A percentile compares a stretch with the other conserved stretches of the same genome.
Conservation (phyloP, 2,329 filamentous ascomycete species). For the Cladophialophora exuberans region DNA sequence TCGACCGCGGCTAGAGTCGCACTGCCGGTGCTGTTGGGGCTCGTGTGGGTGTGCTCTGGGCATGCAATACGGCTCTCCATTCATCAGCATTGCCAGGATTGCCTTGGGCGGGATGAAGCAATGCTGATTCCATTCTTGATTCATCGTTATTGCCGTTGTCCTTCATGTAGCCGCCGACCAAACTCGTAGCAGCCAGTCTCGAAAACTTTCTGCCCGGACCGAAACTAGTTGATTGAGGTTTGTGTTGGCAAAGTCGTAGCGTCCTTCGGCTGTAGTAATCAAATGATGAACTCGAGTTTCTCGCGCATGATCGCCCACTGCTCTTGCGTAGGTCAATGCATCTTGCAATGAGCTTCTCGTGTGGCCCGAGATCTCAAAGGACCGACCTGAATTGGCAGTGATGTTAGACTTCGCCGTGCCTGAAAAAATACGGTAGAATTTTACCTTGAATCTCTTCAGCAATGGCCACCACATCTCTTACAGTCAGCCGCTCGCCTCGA, state of each 20-base stretch:
- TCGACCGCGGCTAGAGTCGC: too few relatives aligned
- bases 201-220: conserved; percentile 56
- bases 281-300: conserved; percentile 59
- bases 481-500: conserved; percentile 66
- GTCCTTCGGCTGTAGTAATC: conserved; percentile 68
- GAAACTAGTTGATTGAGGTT: conserved; percentile 61
- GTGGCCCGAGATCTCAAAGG: conserved; percentile 35
- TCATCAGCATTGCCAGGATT: too few relatives aligned
- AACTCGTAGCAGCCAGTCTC: conserved; percentile 57
- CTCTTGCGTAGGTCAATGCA: conserved; percentile 34
- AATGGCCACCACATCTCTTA: conserved; percentile 63
- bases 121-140: too few relatives aligned
- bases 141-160: too few relatives aligned
- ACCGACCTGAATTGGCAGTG: conserved; percentile 18
- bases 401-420: conserved; percentile 9
- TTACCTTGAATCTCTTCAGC: conserved; percentile 53
- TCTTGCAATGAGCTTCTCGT: conserved; percentile 34
- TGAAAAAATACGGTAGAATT: conserved; percentile 25
- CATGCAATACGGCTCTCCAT: too few relatives aligned
- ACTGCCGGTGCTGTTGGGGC: too few relatives aligned
- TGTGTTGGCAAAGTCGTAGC: conserved; percentile 65
- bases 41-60: too few relatives aligned
- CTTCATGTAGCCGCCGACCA: conserved; percentile 41
- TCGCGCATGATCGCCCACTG: conserved; percentile 41
- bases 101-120: too few relatives aligned